These are phyloP conservation scores for Candida sp. DNA, from an alignment of 1,139 yeast species.

Conservation along the genomic window DNA sequence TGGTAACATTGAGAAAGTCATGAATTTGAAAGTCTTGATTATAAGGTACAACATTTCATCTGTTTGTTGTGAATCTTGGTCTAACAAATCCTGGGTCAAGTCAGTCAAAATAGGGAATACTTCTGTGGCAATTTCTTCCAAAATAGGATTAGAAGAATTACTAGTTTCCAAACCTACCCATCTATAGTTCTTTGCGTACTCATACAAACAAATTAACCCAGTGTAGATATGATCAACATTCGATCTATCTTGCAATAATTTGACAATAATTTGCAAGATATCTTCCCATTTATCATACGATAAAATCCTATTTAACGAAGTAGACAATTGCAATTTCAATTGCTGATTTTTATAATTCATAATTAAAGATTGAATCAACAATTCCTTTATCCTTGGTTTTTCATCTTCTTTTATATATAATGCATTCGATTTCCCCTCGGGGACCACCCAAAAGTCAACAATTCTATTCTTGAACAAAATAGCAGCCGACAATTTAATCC, in stretches of 20 bases:
- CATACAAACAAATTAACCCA: constrained; percentile 54
- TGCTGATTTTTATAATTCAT: constrained; percentile 31
- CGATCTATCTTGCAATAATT: constrained; percentile 40
- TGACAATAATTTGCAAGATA: constrained; percentile 29
- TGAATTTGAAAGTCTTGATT: constrained; percentile 62
- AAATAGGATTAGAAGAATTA: constrained; percentile 39
- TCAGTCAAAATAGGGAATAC: constrained; percentile 57
- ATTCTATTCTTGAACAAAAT: constrained; percentile 68
- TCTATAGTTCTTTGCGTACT: constrained; percentile 56
- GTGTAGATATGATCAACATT: constrained; percentile 53
- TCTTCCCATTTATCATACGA: constrained; percentile 46
- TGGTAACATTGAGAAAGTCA: constrained; percentile 56
- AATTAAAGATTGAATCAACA: constrained; percentile 45
- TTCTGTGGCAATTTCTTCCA: constrained; percentile 44
- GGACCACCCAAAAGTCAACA: constrained; percentile 51
- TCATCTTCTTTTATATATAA: constrained; percentile 43
- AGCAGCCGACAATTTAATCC: constrained; percentile 59
- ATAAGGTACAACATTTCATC: constrained; percentile 61
- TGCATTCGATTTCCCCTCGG: constrained; percentile 31
- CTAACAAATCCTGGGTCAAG: constrained; percentile 39
- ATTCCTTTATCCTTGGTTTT: constrained; percentile 49
- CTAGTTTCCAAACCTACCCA: constrained; percentile 48
- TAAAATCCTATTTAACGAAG: constrained; percentile 43
- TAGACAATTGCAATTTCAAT: constrained; percentile 37
- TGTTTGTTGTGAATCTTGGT: constrained; percentile 25